These are phyloP conservation scores for Tarenaya hassleriana DNA, from an alignment of 345 rosid species.

Conservation along the genomic window DNA sequence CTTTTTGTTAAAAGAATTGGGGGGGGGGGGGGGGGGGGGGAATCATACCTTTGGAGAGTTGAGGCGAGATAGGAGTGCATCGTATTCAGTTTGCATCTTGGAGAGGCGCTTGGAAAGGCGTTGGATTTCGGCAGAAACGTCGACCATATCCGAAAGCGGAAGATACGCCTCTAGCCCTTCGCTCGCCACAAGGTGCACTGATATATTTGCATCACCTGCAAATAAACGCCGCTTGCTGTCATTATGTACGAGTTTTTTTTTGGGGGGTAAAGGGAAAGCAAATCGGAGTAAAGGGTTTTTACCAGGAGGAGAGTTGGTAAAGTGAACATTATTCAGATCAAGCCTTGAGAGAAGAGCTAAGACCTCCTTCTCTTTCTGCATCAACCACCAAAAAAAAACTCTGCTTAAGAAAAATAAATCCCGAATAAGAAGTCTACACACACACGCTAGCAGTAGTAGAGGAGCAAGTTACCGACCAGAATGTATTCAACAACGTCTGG, in stretches of 20 bases:
- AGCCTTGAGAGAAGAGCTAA: slow-evolving; percentile 81
- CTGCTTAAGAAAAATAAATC: neutral
- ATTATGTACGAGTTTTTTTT: too few species aligned
- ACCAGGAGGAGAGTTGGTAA: slow-evolving; percentile 69
- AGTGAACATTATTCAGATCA: slow-evolving; percentile 55
- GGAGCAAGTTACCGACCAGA: slow-evolving; percentile 49
- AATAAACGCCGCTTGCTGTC: too few species aligned
- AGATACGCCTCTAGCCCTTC: slow-evolving; percentile 97
- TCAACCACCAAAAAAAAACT: slow-evolving; percentile 3
- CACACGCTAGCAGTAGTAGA: neutral
- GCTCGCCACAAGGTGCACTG: slow-evolving; percentile 90
- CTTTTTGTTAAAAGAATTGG: too few species aligned
- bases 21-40: too few species aligned
- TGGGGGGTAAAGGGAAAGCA: neutral
- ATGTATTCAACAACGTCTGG: slow-evolving; percentile 73
- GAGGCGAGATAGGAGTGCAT: slow-evolving; percentile 67
- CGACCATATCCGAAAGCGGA: slow-evolving; percentile 91
- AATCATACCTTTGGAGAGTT: slow-evolving; percentile 69
- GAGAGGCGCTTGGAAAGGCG: slow-evolving; percentile 85
- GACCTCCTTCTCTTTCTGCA: slow-evolving; percentile 86
- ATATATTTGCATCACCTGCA: slow-evolving; percentile 69
- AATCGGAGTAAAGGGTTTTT: slow-evolving; percentile 2
- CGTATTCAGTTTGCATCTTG: slow-evolving; percentile 84
- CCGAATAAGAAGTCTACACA: neutral
- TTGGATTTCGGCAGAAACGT: slow-evolving; percentile 77